Evolutionary conservation across 768 basidiomycete species (phyloP), one percentile per base, ranked within the genome.

Genomic region (Leccinum subtestaceum): DNA sequence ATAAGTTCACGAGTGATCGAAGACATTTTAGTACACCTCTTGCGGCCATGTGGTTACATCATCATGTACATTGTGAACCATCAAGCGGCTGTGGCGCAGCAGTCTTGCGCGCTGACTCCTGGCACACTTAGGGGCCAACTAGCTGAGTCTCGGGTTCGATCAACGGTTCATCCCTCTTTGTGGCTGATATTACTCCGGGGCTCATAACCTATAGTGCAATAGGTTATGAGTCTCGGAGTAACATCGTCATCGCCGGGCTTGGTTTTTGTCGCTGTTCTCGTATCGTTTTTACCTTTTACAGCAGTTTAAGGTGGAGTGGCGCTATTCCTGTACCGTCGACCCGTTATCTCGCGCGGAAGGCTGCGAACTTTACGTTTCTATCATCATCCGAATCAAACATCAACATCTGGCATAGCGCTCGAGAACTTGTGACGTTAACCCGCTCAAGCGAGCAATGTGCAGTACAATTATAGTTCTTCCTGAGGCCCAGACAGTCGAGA

Each of bases 141-240:
- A 45, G 43, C 43, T 9, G 19, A 19, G 43, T 0, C 43, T 45
- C 1, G 43, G 19, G 40, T 43, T 46, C 54, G 49, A 61, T 40
- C 52, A 4, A 40, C 29, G 47, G 56, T 55, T 61, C 43, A 60
- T 45, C 46, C 55, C 13, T n/a, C 55, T 1, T 38, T 54, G 54
- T 68, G 66, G 62, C 60, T 57, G 7, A 43, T 40, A 43, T 21
- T 60, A 64, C 68, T 64, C 50, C 68, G 15, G 64, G 68, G 64
- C 68, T 70, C 68, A 68, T 70, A 65, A 68, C 65, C 68, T 67
- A 0, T 51, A 25, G 23, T 23, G 0, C 0, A 2, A 17, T 7
- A 36, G 51, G 32, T 54, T 55, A 68, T 68, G 63, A 56, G 49
- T 59, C 49, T 27, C 53, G 63, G 58, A 65, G 63, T 58, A 57